Percentiles rank a stretch among this genome's conserved stretches.
Conservation (phyloP, 768 basidiomycete genomes). For the Multifurca ochricompacta region DNA sequence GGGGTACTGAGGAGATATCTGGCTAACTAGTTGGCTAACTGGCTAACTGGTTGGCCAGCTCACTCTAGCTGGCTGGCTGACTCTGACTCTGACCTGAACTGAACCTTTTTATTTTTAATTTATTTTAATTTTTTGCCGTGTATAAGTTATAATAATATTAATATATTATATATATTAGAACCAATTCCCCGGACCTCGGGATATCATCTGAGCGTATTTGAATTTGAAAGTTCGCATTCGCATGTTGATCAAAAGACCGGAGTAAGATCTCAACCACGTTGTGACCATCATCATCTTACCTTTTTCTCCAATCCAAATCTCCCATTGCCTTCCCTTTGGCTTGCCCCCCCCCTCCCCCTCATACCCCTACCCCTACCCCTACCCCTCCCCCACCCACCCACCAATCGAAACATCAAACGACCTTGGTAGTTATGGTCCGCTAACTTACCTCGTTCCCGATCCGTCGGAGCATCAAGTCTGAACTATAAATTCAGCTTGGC, state of each 20-base stretch:
- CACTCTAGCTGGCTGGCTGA: no score
- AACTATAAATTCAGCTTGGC: constrained; percentile 15
- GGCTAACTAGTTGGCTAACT: no score
- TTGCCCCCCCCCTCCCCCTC: not conserved
- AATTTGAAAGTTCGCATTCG: constrained; percentile 1
- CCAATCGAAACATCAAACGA: no score
- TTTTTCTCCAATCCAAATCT: not conserved
- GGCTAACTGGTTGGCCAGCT: no score
- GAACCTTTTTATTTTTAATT: not conserved
- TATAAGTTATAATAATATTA: not conserved
- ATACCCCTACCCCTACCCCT: constrained; percentile 2
- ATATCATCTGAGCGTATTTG: not conserved
- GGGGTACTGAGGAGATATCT: not conserved
- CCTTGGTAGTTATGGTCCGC: constrained; percentile 8
- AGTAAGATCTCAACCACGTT: constrained; percentile 2
- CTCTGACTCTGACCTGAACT: no score
- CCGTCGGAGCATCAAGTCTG: constrained; percentile 16
- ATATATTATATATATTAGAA: not conserved
- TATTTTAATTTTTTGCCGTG: not conserved
- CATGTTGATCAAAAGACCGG: constrained; percentile 15
- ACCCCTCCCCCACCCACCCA: no score
- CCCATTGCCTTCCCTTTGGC: not conserved
- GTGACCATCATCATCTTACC: not conserved
- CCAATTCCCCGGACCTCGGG: constrained; percentile 4
- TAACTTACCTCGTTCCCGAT: constrained; percentile 12